These are phyloP conservation scores for Fagus crenata DNA, from an alignment of 306 rosid genomes.

Conservation along the genomic window DNA sequence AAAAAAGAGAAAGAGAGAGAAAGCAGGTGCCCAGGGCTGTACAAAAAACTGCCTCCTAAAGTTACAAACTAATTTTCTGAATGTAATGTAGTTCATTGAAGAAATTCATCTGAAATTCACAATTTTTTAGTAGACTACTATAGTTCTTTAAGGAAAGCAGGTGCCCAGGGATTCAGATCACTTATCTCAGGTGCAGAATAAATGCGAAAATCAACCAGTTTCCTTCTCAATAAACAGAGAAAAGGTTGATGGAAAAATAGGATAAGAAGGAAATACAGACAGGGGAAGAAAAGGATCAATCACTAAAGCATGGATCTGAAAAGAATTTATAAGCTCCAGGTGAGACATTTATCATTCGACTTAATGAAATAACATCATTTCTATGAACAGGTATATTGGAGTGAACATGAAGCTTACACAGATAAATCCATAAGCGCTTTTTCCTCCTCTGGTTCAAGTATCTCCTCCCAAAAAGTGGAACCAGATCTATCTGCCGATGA, in stretches of 20 bases:
- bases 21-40: neutral
- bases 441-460: constrained; percentile 80
- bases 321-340: neutral
- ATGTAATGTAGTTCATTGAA: neutral
- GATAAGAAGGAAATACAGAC: neutral
- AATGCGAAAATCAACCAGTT: neutral
- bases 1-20: neutral
- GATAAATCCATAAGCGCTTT: constrained; percentile 59
- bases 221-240: neutral
- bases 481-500: constrained; percentile 42
- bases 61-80: neutral
- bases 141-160: neutral
- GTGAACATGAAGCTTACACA: constrained; percentile 40
- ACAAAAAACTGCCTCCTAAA: neutral
- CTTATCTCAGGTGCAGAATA: neutral
- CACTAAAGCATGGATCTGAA: neutral
- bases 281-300: neutral
- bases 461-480: constrained; percentile 76
- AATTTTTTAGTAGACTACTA: neutral
- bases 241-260: neutral
- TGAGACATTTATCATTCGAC: neutral
- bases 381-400: neutral
- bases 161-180: neutral
- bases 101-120: neutral
- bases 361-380: neutral